These are phyloP conservation scores for Suhomyces yuchorum DNA, from an alignment of 1,139 yeast genomes.

Conservation along the genomic window DNA sequence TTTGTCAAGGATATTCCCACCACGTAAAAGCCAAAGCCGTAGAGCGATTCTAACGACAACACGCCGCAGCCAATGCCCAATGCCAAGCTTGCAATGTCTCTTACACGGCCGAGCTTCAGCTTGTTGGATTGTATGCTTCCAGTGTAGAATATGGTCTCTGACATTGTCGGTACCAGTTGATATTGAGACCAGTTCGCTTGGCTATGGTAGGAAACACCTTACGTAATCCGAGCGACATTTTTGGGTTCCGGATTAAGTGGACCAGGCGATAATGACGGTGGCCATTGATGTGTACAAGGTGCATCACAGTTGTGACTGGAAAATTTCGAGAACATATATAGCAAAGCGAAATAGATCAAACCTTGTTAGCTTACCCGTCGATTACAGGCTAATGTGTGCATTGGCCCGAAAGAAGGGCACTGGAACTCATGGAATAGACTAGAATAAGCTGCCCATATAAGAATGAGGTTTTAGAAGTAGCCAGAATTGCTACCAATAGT, in stretches of 20 bases:
- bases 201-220: not conserved
- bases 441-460: too few species aligned
- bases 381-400: too few species aligned
- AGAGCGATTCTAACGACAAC: constrained; percentile 61
- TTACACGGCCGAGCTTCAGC: constrained; percentile 51
- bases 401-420: too few species aligned
- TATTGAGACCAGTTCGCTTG: not conserved
- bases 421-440: too few species aligned
- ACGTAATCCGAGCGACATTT: not conserved
- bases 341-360: too few species aligned
- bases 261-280: too few species aligned
- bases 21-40: constrained; percentile 64
- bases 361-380: too few species aligned
- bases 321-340: too few species aligned
- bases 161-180: constrained; percentile 7
- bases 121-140: constrained; percentile 35
- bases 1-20: constrained; percentile 50
- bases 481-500: too few species aligned
- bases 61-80: constrained; percentile 76
- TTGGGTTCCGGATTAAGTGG: not conserved
- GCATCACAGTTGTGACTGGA: too few species aligned
- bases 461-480: too few species aligned
- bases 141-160: constrained; percentile 16
- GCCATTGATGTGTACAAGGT: too few species aligned
- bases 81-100: constrained; percentile 65